phyloP scores from a whole-genome alignment of 1,284 basidiomycete species.

The Phenoliferia sp. region DNA sequence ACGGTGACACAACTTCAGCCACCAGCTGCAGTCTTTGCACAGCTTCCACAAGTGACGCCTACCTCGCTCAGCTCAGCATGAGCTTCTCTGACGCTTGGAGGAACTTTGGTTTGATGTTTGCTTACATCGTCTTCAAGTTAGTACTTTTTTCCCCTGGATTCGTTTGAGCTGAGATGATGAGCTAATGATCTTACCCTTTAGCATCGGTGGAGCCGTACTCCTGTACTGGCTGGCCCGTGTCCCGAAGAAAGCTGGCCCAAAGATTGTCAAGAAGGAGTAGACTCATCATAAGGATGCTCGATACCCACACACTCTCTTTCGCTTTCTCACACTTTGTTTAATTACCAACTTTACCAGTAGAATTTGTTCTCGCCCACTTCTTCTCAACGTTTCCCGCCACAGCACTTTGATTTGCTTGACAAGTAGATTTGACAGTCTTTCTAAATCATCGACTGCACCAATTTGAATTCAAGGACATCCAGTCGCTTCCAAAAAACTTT shows the following conservation, averaged over 20 bases:
- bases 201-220: conserved; percentile 18
- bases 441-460: too few species aligned
- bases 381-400: too few species aligned
- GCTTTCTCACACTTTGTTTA: too few species aligned
- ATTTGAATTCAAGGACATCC: too few species aligned
- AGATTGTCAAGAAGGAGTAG: not conserved
- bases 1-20: conserved; percentile 38
- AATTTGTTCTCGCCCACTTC: too few species aligned
- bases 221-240: conserved; percentile 26
- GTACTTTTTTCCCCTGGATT: not conserved
- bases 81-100: conserved; percentile 48
- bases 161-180: not conserved
- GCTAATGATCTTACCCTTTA: not conserved
- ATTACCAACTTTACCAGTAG: too few species aligned
- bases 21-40: conserved; percentile 44
- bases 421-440: too few species aligned
- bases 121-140: conserved; percentile 58
- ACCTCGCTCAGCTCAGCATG: conserved; percentile 56
- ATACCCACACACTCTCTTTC: too few species aligned
- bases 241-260: conserved; percentile 9
- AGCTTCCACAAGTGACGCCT: conserved; percentile 53
- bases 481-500: too few species aligned
- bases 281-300: too few species aligned
- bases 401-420: too few species aligned
- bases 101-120: conserved; percentile 59